Conservation (phyloP, 2,329 filamentous ascomycete genomes). For the Aspergillus candidus region DNA sequence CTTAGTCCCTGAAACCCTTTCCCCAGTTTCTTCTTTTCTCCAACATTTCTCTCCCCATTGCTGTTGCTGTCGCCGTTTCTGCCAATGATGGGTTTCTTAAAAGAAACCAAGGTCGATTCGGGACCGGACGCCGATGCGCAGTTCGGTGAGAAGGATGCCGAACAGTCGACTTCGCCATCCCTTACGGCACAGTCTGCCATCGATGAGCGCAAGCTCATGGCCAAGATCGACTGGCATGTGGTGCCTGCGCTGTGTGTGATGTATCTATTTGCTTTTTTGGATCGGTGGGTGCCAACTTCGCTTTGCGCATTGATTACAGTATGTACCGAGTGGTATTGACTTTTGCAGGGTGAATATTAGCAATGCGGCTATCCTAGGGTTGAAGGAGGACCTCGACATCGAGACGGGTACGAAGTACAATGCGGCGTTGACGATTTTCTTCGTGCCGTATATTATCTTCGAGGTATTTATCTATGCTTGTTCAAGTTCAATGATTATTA, state of each 20-base stretch:
- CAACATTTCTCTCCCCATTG: no score
- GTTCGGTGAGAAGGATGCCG: no score
- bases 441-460: constrained; percentile 62
- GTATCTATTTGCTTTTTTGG: constrained; percentile 62
- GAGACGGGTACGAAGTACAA: constrained; percentile 54
- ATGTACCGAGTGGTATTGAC: not conserved
- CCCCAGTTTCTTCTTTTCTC: no score
- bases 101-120: no score
- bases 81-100: no score
- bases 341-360: constrained; percentile 62
- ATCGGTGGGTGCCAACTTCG: constrained; percentile 22
- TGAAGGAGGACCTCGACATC: constrained; percentile 58
- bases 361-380: constrained; percentile 62
- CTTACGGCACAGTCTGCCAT: constrained; percentile 8
- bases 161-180: no score
- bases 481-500: no score
- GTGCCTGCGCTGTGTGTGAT: constrained; percentile 65
- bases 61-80: no score
- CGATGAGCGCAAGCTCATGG: constrained; percentile 54
- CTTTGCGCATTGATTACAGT: no score
- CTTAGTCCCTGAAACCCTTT: no score
- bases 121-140: no score
- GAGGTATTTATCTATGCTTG: no score
- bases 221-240: constrained; percentile 62
- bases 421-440: constrained; percentile 69